These are phyloP conservation scores for Ambrosiella cleistominuta DNA, from an alignment of 2,329 filamentous ascomycete species.

Conservation along the genomic window DNA sequence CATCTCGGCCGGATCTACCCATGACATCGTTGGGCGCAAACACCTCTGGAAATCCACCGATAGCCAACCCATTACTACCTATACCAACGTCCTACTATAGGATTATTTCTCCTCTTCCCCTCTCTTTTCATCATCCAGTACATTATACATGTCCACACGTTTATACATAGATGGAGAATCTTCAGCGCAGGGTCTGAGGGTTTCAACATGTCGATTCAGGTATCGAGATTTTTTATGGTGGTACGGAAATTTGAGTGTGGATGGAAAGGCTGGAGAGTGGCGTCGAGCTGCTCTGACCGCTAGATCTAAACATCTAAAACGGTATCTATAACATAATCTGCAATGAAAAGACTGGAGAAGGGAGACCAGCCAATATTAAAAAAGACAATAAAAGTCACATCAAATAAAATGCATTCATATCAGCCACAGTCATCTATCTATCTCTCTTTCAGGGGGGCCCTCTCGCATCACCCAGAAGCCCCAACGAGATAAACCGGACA, in stretches of 20 bases:
- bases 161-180: not conserved
- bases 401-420: too few relatives aligned
- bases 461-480: too few relatives aligned
- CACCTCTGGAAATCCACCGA: not conserved
- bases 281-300: not conserved
- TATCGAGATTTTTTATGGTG: not conserved
- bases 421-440: too few relatives aligned
- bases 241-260: not conserved
- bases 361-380: too few relatives aligned
- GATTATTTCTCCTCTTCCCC: not conserved
- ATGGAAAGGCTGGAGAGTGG: not conserved
- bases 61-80: not conserved
- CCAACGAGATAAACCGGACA: too few relatives aligned
- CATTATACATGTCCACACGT: too few relatives aligned
- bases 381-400: too few relatives aligned
- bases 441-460: too few relatives aligned
- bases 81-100: not conserved
- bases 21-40: constrained; percentile 1
- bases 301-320: too few relatives aligned
- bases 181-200: not conserved
- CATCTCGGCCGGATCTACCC: not conserved
- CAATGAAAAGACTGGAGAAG: too few relatives aligned
- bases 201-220: not conserved
- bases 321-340: too few relatives aligned
- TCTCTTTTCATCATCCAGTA: too few relatives aligned